These are phyloP conservation scores for Thelonectria blattea DNA, from an alignment of 2,329 filamentous ascomycete species.

Conservation along the genomic window DNA sequence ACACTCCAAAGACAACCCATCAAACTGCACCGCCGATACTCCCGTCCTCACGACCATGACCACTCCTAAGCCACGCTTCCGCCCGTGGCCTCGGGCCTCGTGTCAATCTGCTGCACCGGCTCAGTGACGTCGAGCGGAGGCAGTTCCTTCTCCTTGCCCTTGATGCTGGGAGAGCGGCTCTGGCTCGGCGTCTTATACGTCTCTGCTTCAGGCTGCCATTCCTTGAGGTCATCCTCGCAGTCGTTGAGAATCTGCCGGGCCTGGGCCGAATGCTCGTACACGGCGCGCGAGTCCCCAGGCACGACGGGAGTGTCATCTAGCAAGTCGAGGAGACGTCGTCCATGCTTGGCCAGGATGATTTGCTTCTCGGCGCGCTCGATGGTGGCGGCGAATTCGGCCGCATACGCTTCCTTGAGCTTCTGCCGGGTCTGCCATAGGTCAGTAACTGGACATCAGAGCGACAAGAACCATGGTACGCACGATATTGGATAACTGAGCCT, in stretches of 20 bases:
- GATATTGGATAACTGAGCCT: slow-evolving; percentile 94
- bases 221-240: slow-evolving; percentile 84
- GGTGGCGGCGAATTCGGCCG: slow-evolving; percentile 83
- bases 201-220: slow-evolving; percentile 66
- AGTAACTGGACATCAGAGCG: slow-evolving; percentile 4
- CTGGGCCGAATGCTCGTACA: slow-evolving; percentile 69
- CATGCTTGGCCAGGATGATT: slow-evolving; percentile 89
- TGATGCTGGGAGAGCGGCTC: slow-evolving; percentile 32
- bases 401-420: slow-evolving; percentile 95
- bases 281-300: slow-evolving; percentile 77
- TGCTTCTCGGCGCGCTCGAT: slow-evolving; percentile 98
- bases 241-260: slow-evolving; percentile 90
- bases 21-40: not conserved
- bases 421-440: slow-evolving; percentile 71
- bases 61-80: not conserved
- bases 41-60: not conserved
- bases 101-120: slow-evolving; percentile 24
- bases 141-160: slow-evolving; percentile 39
- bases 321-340: slow-evolving; percentile 80
- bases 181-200: slow-evolving; percentile 34
- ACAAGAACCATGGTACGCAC: slow-evolving; percentile 56
- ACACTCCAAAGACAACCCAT: not conserved
- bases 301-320: slow-evolving; percentile 91
- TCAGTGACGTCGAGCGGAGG: slow-evolving; percentile 17
- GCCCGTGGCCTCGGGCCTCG: not conserved